Conservation (phyloP, 164 flowering plant species). For the Aristolochia fimbriata region DNA sequence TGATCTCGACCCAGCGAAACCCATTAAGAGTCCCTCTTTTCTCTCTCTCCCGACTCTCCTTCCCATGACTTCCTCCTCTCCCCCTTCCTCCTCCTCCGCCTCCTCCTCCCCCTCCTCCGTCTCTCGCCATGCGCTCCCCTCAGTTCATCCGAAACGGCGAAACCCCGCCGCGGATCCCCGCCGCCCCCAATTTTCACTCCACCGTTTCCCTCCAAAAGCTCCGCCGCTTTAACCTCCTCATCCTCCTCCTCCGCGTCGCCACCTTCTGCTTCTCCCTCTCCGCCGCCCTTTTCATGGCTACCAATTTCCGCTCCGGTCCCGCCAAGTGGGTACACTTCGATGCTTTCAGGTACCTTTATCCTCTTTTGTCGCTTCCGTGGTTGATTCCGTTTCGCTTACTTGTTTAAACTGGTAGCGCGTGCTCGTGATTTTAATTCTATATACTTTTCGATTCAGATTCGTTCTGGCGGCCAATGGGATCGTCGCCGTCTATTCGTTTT, state of each 20-base stretch:
- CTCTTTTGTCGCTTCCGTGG: too few species aligned
- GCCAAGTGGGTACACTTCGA: slow-evolving; percentile 55
- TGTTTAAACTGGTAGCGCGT: too few species aligned
- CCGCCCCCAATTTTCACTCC: slow-evolving; percentile 46
- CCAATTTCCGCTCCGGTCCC: slow-evolving; percentile 39
- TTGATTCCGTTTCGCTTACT: too few species aligned
- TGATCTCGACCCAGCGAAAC: slow-evolving; percentile 19
- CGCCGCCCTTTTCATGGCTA: slow-evolving; percentile 67
- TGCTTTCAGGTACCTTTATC: slow-evolving; percentile 48
- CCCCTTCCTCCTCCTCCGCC: background rate
- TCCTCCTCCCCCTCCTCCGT: background rate
- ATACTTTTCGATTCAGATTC: slow-evolving; percentile 38
- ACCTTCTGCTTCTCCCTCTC: slow-evolving; percentile 69
- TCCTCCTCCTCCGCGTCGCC: slow-evolving; percentile 54
- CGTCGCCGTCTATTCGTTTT: slow-evolving; percentile 60
- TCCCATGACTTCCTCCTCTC: slow-evolving; percentile 23
- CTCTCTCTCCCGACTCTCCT: background rate
- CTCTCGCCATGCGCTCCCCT: slow-evolving; percentile 39
- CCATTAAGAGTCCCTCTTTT: background rate
- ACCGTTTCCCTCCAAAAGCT: slow-evolving; percentile 69
- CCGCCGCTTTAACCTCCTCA: slow-evolving; percentile 58
- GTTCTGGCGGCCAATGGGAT: slow-evolving; percentile 58
- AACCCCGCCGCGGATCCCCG: slow-evolving; percentile 13
- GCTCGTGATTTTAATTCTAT: too few species aligned
- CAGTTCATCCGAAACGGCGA: slow-evolving; percentile 45